phyloP scores from a whole-genome alignment of 495 filamentous ascomycete species.

The Lentithecium fluviatile region DNA sequence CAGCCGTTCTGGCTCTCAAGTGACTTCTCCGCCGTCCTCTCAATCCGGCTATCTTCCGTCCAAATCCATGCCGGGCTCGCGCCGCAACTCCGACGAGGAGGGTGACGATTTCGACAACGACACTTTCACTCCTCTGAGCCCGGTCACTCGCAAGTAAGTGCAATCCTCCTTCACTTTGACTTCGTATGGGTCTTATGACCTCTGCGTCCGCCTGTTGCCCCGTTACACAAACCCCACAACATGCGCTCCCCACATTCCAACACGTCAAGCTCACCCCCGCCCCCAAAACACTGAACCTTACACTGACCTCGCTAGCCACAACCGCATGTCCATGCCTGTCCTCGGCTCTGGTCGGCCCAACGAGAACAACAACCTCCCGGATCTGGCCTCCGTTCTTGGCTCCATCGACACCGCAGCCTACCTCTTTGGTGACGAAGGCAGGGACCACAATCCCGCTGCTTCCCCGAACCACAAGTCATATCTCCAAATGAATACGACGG shows the following conservation, averaged over 20 bases:
- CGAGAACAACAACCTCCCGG: slow-evolving; percentile 44
- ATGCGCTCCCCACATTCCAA: slow-evolving; percentile 14
- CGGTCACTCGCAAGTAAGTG: slow-evolving; percentile 64
- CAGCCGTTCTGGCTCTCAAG: slow-evolving; percentile 67
- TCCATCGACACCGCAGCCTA: slow-evolving; percentile 78
- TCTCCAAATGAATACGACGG: slow-evolving; percentile 69
- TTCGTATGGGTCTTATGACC: background rate
- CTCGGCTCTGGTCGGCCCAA: slow-evolving; percentile 53
- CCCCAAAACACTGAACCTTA: slow-evolving; percentile 8
- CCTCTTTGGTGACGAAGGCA: slow-evolving; percentile 78
- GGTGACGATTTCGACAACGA: slow-evolving; percentile 57
- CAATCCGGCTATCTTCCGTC: slow-evolving; percentile 55
- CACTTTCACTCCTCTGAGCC: slow-evolving; percentile 55
- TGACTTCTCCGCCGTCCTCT: slow-evolving; percentile 58
- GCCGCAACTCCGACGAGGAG: slow-evolving; percentile 79
- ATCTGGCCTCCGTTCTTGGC: slow-evolving; percentile 56
- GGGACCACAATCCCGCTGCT: slow-evolving; percentile 51
- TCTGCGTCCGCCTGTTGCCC: background rate
- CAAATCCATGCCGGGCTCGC: slow-evolving; percentile 81
- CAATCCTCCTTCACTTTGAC: slow-evolving; percentile 25
- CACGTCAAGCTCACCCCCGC: slow-evolving; percentile 2
- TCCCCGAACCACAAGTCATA: slow-evolving; percentile 66
- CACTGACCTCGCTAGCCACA: slow-evolving; percentile 53
- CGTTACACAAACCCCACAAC: slow-evolving; percentile 8
- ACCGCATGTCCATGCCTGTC: slow-evolving; percentile 88